Percentiles rank a stretch among this genome's conserved stretches.
These are phyloP conservation scores for Cronartium quercuum DNA, from an alignment of 1,284 basidiomycete species.

Conservation along the genomic window DNA sequence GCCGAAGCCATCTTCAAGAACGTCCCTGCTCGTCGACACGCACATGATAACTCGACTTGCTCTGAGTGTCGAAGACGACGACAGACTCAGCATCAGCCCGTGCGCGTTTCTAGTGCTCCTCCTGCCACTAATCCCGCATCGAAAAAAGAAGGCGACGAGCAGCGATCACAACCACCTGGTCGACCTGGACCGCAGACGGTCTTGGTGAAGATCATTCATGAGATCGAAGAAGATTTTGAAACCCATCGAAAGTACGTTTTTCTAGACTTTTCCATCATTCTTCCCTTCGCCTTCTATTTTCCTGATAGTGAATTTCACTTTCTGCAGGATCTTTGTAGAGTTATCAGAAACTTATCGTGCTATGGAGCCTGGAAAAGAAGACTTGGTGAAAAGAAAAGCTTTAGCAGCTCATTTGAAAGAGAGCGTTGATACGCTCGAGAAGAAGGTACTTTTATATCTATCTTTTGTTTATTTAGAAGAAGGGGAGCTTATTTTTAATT, in stretches of 20 bases:
- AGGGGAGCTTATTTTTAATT: background rate
- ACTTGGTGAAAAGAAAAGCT: slow-evolving; percentile 20
- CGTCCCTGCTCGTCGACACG: background rate
- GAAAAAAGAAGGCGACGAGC: slow-evolving; percentile 2
- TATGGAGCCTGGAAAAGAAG: slow-evolving; percentile 11
- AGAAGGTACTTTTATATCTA: slow-evolving; percentile 7
- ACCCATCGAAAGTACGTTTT: slow-evolving; percentile 34
- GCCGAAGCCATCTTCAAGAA: slow-evolving; percentile 32
- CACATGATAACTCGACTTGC: slow-evolving; percentile 31
- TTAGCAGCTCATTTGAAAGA: slow-evolving; percentile 31
- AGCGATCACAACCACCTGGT: background rate
- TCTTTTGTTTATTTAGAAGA: background rate
- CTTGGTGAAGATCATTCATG: slow-evolving; percentile 17
- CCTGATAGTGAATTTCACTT: background rate
- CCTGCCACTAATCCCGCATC: background rate
- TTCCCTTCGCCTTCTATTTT: background rate
- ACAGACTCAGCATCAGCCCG: background rate
- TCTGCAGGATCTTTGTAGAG: slow-evolving; percentile 25
- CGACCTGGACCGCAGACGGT: slow-evolving; percentile 5
- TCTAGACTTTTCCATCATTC: background rate
- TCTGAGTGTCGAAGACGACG: slow-evolving; percentile 24
- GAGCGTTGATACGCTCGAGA: slow-evolving; percentile 34
- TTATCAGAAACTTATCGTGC: slow-evolving; percentile 24
- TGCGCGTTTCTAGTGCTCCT: slow-evolving; percentile 8
- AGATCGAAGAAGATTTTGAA: slow-evolving; percentile 35